Evolutionary conservation across 1,284 basidiomycete genomes (phyloP), one percentile per base, ranked within the genome.

Genomic region (Abortiporus biennis): DNA sequence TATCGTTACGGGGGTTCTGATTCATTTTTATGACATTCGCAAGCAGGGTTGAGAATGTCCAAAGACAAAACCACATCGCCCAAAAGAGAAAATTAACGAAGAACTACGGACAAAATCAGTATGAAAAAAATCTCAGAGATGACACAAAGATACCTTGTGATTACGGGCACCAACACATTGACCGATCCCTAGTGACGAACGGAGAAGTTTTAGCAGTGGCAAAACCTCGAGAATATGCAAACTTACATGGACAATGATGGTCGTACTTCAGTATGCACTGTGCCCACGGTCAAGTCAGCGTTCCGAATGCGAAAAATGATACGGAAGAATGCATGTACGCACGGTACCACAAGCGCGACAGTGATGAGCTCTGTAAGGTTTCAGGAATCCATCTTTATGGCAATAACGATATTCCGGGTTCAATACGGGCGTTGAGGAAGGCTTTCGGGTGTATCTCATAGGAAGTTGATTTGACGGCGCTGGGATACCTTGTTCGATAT

Each of bases 151-250:
- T 44, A 76, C 77, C 63, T 85, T 87, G 51, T 89, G 80, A 57
- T 92, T 92, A 36, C 74, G 71, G 3, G 85, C 86, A 8, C 88
- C 88, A 6, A 91, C 85, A 53, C 87, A 91, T 51, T 87, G 84
- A 21, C 85, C 86, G 38, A 91, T 80, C 86, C 86, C 77, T 80
- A 43, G 20, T 38, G 38, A 21, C 1, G 27, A 9, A n/a, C n/a
- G n/a, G n/a, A n/a, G n/a, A n/a, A n/a, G n/a, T n/a, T n/a, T n/a
- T n/a, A n/a, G n/a, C n/a, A n/a, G n/a, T n/a, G n/a, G n/a, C n/a
- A n/a, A n/a, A n/a, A n/a, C n/a, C n/a, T n/a, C n/a, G n/a, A 33
- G n/a, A 36, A 36, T 21, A 36, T 13, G 20, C 36, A 36, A 13
- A 62, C 75, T 46, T 56, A 80, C 78, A 82, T 41, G 82, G 81